Conservation (phyloP, 495 filamentous ascomycete genomes). For the Penicillium coprophilum region DNA sequence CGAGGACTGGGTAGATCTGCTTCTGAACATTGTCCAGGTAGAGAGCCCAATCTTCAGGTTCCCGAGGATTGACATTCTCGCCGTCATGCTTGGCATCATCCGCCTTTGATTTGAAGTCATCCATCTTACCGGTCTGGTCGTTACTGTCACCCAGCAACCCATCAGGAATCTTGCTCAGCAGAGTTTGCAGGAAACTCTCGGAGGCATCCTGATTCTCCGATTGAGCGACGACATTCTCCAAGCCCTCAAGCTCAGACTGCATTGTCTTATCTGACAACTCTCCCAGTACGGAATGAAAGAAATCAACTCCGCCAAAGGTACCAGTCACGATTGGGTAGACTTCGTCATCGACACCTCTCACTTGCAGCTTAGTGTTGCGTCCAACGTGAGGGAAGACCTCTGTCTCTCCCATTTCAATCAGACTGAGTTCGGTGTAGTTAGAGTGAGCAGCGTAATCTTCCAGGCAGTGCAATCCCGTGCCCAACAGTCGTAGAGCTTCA, state of each 20-base stretch:
- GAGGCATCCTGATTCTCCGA: slow-evolving; percentile 49
- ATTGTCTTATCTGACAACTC: slow-evolving; percentile 85
- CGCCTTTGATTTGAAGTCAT: slow-evolving; percentile 66
- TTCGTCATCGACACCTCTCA: slow-evolving; percentile 59
- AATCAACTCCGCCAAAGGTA: slow-evolving; percentile 88
- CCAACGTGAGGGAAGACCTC: slow-evolving; percentile 86
- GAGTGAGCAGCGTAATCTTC: slow-evolving; percentile 92
- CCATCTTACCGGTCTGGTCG: slow-evolving; percentile 60
- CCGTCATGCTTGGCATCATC: slow-evolving; percentile 50
- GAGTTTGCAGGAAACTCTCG: slow-evolving; percentile 67
- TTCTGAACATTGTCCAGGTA: slow-evolving; percentile 65
- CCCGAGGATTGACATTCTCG: slow-evolving; percentile 62
- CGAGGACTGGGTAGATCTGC: slow-evolving; percentile 79
- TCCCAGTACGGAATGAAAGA: slow-evolving; percentile 82
- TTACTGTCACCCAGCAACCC: slow-evolving; percentile 71
- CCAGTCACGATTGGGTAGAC: slow-evolving; percentile 84
- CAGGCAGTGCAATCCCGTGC: slow-evolving; percentile 86
- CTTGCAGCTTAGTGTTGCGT: slow-evolving; percentile 59
- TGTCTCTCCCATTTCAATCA: slow-evolving; percentile 79
- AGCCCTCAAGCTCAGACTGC: slow-evolving; percentile 79
- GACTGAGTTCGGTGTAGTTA: slow-evolving; percentile 82
- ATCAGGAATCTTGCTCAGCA: slow-evolving; percentile 74
- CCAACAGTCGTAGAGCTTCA: slow-evolving; percentile 80
- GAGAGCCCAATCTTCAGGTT: slow-evolving; percentile 72
- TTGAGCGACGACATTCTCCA: slow-evolving; percentile 71